Percentiles rank a stretch among this genome's conserved stretches.
These are phyloP conservation scores for Leishmania major DNA, from an alignment of 208 protist species.

Conservation along the genomic window DNA sequence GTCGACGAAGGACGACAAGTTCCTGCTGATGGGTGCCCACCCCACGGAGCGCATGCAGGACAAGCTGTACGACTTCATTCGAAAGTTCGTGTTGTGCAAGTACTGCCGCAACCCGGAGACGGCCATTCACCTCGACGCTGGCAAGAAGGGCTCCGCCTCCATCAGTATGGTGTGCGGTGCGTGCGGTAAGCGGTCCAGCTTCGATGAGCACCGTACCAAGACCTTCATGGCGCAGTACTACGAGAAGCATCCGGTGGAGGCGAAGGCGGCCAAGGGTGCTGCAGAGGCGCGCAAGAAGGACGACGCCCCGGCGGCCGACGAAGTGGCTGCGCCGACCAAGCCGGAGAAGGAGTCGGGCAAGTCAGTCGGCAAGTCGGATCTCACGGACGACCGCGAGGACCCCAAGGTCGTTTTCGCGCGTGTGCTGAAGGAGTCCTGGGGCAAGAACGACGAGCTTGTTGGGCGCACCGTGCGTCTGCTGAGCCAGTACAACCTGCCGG, in stretches of 20 bases:
- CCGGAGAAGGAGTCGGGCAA: slow-evolving; percentile 26
- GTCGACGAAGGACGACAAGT: slow-evolving; percentile 87
- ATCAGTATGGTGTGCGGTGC: slow-evolving; percentile 75
- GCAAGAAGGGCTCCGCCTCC: slow-evolving; percentile 44
- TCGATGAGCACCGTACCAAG: slow-evolving; percentile 51
- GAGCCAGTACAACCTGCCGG: slow-evolving; percentile 73
- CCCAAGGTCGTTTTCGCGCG: slow-evolving; percentile 45
- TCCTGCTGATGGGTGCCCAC: slow-evolving; percentile 86
- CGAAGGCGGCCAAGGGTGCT: slow-evolving; percentile 51
- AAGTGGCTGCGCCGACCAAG: slow-evolving; percentile 17
- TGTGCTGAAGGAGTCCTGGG: slow-evolving; percentile 46
- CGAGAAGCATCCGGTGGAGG: slow-evolving; percentile 64
- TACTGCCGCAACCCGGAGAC: slow-evolving; percentile 91
- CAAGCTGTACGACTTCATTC: slow-evolving; percentile 87
- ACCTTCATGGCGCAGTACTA: slow-evolving; percentile 73
- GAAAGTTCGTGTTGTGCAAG: slow-evolving; percentile 87
- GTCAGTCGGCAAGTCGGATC: slow-evolving; percentile 28
- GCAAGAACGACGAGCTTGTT: slow-evolving; percentile 42
- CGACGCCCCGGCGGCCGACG: slow-evolving; percentile 27
- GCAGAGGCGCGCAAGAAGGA: slow-evolving; percentile 46
- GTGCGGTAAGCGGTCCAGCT: slow-evolving; percentile 57
- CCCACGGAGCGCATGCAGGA: slow-evolving; percentile 81
- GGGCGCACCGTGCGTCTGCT: slow-evolving; percentile 61
- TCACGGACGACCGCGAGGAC: slow-evolving; percentile 45
- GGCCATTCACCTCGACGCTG: slow-evolving; percentile 47